These are phyloP conservation scores for Phytopythium chamaehyphon DNA, from an alignment of 352 stramenopile genomes.

Conservation along the genomic window DNA sequence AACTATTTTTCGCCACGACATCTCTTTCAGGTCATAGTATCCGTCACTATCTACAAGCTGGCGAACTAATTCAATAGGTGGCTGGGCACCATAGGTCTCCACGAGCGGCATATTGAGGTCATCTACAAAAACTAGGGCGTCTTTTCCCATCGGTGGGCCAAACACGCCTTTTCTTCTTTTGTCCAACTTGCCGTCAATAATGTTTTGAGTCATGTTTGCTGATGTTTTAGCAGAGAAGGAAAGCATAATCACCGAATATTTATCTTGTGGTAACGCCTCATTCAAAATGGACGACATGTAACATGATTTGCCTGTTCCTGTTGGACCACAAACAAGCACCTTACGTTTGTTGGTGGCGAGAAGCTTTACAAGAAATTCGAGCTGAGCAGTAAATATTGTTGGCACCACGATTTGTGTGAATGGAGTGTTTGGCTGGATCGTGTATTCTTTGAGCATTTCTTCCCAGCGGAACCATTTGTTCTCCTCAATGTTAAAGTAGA, in stretches of 20 bases:
- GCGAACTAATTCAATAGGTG: conserved; percentile 90
- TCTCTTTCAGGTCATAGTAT: conserved; percentile 94
- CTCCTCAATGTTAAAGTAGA: conserved; percentile 80
- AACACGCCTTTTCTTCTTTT: conserved; percentile 92
- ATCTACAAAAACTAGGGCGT: conserved; percentile 90
- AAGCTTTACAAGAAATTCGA: conserved; percentile 86
- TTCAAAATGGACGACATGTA: conserved; percentile 88
- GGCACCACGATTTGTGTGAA: conserved; percentile 94
- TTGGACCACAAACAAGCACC: conserved; percentile 90
- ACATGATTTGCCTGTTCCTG: conserved; percentile 91
- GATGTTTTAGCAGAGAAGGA: conserved; percentile 93
- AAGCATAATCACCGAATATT: conserved; percentile 86
- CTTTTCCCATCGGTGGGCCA: conserved; percentile 84
- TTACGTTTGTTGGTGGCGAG: conserved; percentile 80
- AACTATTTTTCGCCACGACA: conserved; percentile 89
- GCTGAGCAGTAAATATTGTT: conserved; percentile 91
- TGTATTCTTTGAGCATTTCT: conserved; percentile 82
- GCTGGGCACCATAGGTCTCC: conserved; percentile 92
- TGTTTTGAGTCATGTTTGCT: conserved; percentile 94
- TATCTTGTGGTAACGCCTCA: conserved; percentile 69
- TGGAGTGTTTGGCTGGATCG: conserved; percentile 79
- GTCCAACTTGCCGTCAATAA: conserved; percentile 94
- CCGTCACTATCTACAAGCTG: conserved; percentile 89
- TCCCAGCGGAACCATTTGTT: conserved; percentile 91
- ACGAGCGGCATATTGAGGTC: conserved; percentile 96